Evolutionary conservation across 306 rosid species (phyloP), one percentile per base, ranked within the genome.

Genomic region (Trichosanthes truncata): DNA sequence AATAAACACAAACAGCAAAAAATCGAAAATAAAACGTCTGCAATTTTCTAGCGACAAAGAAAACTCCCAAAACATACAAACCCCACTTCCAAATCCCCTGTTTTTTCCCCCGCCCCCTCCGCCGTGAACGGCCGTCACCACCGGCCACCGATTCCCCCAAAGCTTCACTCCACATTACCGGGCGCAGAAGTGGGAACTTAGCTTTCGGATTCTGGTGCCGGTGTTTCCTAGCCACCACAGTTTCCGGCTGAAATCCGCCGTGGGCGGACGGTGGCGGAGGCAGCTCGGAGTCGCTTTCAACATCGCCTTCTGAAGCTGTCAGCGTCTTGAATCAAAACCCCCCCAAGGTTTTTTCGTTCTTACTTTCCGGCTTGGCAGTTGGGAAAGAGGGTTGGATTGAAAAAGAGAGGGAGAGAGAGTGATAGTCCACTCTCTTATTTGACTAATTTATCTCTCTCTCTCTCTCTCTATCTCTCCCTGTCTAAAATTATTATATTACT

Each of bases 311-410:
- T 45, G 12, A 35, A 71, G 0, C 77, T 73, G 38, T 48, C 41
- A 17, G 57, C 20, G 75, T 68, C 29, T 68, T 1, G 6, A 46
- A 73, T 46, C 49, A 73, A 69, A 21, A 35, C 18, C 53, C 76
- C 49, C 60, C 11, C 13, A 40, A 25, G 35, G 12, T 69, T 73
- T 73, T 60, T 26, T 73, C 59, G 36, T 73, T 73, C 77, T 45
- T 25, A 73, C 77, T 74, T 74, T 74, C 78, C 78, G 45, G 78
- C 62, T 15, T n/a, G 61, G 78, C 61, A 49, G 78, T 74, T 74
- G 56, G 78, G 29, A 65, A 74, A 74, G 61, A 43, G 36, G 77
- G 77, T 45, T 49, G 77, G 36, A 43, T 43, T 21, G 77, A 69
- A 69, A 69, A 69, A 6, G 74, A 66, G 48, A 25, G 60, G 36